Evolutionary conservation across 2,329 filamentous ascomycete genomes (phyloP), one percentile per base, ranked within the genome.

Genomic region (Ophiostoma tasmaniense): DNA sequence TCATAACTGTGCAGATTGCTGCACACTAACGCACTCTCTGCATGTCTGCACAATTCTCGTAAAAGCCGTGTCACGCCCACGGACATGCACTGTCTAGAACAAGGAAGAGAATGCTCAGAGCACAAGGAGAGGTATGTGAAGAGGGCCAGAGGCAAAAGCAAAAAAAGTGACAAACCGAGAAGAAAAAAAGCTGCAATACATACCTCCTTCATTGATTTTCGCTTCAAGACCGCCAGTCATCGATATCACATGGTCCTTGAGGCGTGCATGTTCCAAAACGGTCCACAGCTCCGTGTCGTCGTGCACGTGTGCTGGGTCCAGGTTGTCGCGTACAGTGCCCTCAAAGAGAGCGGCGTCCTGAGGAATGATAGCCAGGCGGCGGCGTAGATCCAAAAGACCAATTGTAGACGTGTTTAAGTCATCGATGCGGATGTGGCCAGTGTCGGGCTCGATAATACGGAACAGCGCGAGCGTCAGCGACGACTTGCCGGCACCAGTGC

Each of bases 201-300:
- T 81, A 93, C 92, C 95, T 84, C 91, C 95, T 90, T 99, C 96
- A 75, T 96, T 85, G 72, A 99, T 89, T 77, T 86, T 90, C 66
- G 94, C 92, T 79, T 98, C 95, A 22, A 99, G 85, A 73, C 93
- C 91, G 72, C 93, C 93, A 62, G 90, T 86, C 93, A 99, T 96
- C 73, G 83, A 87, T 2, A 89, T 81, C 71, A 99, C 86, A 79
- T 98, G 91, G 71, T 97, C 93, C 79, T 95, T 96, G 69, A 99
- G 83, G 75, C 94, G 89, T 70, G 95, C 95, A 80, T 98, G 94
- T 78, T 97, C 93, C 91, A 75, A 35, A 71, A 96, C 93, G 77
- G 91, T 96, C 95, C 95, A 99, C 42, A 99, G 83, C 77, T 98
- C 95, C 5, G 93, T 97, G 79, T 99, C 96, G 79, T 97, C 94